A percentile compares a stretch with the other conserved stretches of the same genome.
Conservation (phyloP, 23 red algal species). For the Gracilaria domingensis region DNA sequence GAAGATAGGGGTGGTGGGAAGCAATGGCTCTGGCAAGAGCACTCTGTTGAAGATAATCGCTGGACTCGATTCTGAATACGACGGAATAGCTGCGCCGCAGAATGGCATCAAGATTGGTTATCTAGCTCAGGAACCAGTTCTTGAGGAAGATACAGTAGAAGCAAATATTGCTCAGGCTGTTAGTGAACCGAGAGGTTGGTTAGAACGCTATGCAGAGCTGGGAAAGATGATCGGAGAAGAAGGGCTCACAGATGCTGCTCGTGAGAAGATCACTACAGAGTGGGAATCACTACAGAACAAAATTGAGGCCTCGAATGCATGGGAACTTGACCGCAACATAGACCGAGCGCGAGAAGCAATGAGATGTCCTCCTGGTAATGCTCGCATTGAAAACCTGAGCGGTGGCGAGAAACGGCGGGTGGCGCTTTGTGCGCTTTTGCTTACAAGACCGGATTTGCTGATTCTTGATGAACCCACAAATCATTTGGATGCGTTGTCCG, state of each 20-base stretch:
- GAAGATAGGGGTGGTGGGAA: slow-evolving; percentile 92
- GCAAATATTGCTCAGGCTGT: slow-evolving; percentile 84
- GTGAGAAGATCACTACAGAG: slow-evolving; percentile 71
- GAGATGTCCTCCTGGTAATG: slow-evolving; percentile 84
- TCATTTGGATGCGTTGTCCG: slow-evolving; percentile 72
- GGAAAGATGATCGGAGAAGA: slow-evolving; percentile 58
- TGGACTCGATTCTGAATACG: slow-evolving; percentile 89
- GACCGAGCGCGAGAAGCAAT: slow-evolving; percentile 85
- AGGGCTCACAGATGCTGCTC: slow-evolving; percentile 30
- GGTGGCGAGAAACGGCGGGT: slow-evolving; percentile 90
- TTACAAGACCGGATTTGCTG: slow-evolving; percentile 83
- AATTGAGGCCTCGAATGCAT: slow-evolving; percentile 90
- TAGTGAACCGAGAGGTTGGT: slow-evolving; percentile 31
- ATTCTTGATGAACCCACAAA: slow-evolving; percentile 88
- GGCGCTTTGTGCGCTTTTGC: slow-evolving; percentile 78
- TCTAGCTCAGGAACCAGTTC: slow-evolving; percentile 88
- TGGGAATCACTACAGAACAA: slow-evolving; percentile 76
- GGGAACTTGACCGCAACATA: slow-evolving; percentile 88
- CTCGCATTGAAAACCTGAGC: slow-evolving; percentile 72
- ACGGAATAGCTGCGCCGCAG: slow-evolving; percentile 87
- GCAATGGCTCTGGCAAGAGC: slow-evolving; percentile 89
- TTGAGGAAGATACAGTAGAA: slow-evolving; percentile 82
- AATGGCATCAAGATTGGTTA: slow-evolving; percentile 73
- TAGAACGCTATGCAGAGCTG: slow-evolving; percentile 70
- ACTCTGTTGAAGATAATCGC: slow-evolving; percentile 89